Percentiles rank a stretch among this genome's conserved stretches.
These are phyloP conservation scores for Candida patagonica DNA, from an alignment of 805 yeast species.

Conservation along the genomic window DNA sequence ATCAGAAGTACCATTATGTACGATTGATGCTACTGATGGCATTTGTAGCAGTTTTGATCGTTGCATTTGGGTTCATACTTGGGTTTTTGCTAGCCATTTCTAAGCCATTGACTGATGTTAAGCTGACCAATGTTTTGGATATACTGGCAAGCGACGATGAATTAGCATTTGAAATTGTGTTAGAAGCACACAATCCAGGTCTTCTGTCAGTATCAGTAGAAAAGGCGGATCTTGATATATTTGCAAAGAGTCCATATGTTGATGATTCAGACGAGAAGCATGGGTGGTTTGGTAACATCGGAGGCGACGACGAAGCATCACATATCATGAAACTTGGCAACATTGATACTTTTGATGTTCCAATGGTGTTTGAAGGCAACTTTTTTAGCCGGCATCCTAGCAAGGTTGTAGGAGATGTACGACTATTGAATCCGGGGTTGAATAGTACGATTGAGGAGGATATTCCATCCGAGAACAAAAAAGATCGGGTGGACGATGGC, in stretches of 20 bases:
- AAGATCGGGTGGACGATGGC: constrained; percentile 14
- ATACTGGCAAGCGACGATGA: constrained; percentile 78
- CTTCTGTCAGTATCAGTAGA: constrained; percentile 55
- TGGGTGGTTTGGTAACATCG: constrained; percentile 16
- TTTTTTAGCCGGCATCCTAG: constrained; percentile 55
- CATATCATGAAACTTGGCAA: constrained; percentile 75
- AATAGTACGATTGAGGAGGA: constrained; percentile 22
- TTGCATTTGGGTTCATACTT: constrained; percentile 56
- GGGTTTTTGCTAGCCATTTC: constrained; percentile 84
- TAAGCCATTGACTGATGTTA: constrained; percentile 65
- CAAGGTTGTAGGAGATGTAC: constrained; percentile 58
- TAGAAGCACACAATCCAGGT: constrained; percentile 84
- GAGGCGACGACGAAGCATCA: constrained; percentile 21
- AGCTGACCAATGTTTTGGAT: constrained; percentile 53
- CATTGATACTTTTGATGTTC: constrained; percentile 55
- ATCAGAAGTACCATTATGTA: constrained; percentile 16
- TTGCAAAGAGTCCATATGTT: constrained; percentile 37
- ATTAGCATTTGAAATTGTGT: constrained; percentile 64
- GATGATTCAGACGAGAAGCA: constrained; percentile 15
- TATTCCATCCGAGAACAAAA: constrained; percentile 2
- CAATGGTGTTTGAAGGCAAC: constrained; percentile 68
- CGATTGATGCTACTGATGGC: constrained; percentile 27
- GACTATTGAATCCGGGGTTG: constrained; percentile 63
- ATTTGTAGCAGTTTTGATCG: constrained; percentile 20
- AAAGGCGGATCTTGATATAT: constrained; percentile 70